Base-by-base conservation (phyloP, 345 rosid species). In the Combretum micranthum region DNA sequence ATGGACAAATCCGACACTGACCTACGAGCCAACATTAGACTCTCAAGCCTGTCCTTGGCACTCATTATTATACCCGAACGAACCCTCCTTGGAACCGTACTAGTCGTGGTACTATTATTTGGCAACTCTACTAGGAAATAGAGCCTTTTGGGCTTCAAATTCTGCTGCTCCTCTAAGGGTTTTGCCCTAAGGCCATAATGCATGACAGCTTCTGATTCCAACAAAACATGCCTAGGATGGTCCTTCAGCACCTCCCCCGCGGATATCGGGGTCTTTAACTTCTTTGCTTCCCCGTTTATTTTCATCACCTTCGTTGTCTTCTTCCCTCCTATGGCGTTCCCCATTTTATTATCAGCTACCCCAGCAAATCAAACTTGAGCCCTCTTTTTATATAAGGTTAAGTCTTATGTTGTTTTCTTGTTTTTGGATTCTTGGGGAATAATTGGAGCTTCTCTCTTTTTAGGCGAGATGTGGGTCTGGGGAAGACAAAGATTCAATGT, bases 41-140 rank as follows among this genome's bases (percentile, higher is more conserved):
- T 79, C 75, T 94, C 97, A 2, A 94, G 73, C 67, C 92, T 75
- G 70, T 90, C 99, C 72, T 77, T 81, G 0, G 99, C 97, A 55
- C 84, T 76, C 96, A 94, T 83, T 71, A 66, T 62, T 0, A 94
- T 82, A 45, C 81, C 93, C 13, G 96, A 94, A 69, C 86, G 75
- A 53, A 73, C 96, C 72, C 93, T 81, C 53, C 97, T 77, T 2
- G 97, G 79, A 10, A 13, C 59, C 45, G 58, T 66, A 64, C 77
- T 82, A 1, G 60, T 60, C 0, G 39, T 32, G 8, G 4, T 32
- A 32, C 8, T 32, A 32, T 32, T 32, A 5, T 32, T 32, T 5
- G 97, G 97, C 50, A 87, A 64, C 63, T 76, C 95, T 15, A 90
- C 90, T 57, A 94, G 62, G 76, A 94, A 94, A 45, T 94, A 94